These are phyloP conservation scores for Panaeolus papilionaceus DNA, from an alignment of 768 basidiomycete genomes.

Conservation along the genomic window DNA sequence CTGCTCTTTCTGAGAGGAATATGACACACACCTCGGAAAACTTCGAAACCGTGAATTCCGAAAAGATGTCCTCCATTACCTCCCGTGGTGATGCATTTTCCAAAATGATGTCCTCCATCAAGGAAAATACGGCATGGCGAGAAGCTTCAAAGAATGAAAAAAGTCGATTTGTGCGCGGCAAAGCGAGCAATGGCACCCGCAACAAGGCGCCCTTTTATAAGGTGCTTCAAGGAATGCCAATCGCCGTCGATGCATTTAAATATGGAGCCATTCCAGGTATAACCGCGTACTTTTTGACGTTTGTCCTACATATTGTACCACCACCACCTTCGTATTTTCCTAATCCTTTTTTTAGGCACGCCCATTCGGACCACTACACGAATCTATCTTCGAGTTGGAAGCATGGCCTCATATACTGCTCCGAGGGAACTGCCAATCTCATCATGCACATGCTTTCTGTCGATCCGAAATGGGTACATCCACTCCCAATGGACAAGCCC, in stretches of 20 bases:
- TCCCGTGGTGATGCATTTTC: slow-evolving; percentile 61
- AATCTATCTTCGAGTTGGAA: slow-evolving; percentile 90
- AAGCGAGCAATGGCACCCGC: slow-evolving; percentile 50
- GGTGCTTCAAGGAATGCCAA: slow-evolving; percentile 94
- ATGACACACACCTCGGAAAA: background rate
- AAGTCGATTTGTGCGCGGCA: slow-evolving; percentile 52
- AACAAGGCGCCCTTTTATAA: slow-evolving; percentile 95
- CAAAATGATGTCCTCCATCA: slow-evolving; percentile 87
- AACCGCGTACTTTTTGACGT: slow-evolving; percentile 94
- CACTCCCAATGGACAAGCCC: slow-evolving; percentile 81
- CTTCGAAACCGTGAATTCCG: background rate
- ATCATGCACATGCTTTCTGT: slow-evolving; percentile 93
- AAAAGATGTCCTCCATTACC: slow-evolving; percentile 2
- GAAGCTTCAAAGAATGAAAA: slow-evolving; percentile 67
- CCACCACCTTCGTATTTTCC: slow-evolving; percentile 15
- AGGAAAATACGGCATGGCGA: slow-evolving; percentile 86
- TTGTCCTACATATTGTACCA: slow-evolving; percentile 21
- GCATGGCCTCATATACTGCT: slow-evolving; percentile 95
- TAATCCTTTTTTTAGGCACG: slow-evolving; percentile 65
- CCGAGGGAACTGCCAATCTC: slow-evolving; percentile 89
- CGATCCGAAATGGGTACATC: slow-evolving; percentile 86
- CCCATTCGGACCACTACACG: slow-evolving; percentile 97
- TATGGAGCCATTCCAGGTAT: slow-evolving; percentile 92
- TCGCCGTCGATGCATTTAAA: slow-evolving; percentile 96
- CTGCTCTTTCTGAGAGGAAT: background rate